Evolutionary conservation across 2,329 filamentous ascomycete species (phyloP), one percentile per base, ranked within the genome.

Genomic region (Verticillium alfalfae): DNA sequence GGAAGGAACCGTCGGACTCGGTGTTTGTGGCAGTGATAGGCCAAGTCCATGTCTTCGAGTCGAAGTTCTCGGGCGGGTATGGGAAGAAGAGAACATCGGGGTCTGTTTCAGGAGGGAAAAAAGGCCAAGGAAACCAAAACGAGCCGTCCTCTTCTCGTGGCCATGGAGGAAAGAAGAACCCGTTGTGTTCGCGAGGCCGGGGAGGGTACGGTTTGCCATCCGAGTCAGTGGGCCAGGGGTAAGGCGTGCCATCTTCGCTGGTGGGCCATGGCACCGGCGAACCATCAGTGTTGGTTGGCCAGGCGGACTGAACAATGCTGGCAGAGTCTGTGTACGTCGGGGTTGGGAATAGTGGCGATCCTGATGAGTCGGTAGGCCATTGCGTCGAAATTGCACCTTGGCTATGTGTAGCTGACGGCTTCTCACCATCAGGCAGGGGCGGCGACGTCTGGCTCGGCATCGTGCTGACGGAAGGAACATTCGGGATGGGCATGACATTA

Each of bases 1-100:
- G 59, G 41, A 41, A 62, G 15, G n/a, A 57, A 9, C 62, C 62
- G 34, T 62, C 62, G 15, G 22, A 3, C 18, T 56, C 54, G 15
- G 54, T 4, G n/a, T n/a, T 18, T 9, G 58, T 64, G 9, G 58
- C 60, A 15, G 58, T 60, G 3, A 64, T 34, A 26, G 60, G 60
- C 55, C 39, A 41, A 7, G 12, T 41, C 39, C 39, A 41, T 16
- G 39, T 41, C 39, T 16, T 41, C 6, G 10, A 15, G 4, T 15
- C 16, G 12, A 41, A 41, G 6, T 16, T 5, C 6, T 15, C 6
- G 12, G 13, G 15, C 15, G 39, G 39, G 16, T 41, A 41, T 41
- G 39, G 39, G 16, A 16, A 41, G 39, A 41, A 41, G 16, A 15
- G 12, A 16, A 18, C 15, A 2, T 16, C 10, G 15, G 15, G 13